Base-by-base conservation (phyloP, 1,284 basidiomycete species). In the Marasmius sp. region DNA sequence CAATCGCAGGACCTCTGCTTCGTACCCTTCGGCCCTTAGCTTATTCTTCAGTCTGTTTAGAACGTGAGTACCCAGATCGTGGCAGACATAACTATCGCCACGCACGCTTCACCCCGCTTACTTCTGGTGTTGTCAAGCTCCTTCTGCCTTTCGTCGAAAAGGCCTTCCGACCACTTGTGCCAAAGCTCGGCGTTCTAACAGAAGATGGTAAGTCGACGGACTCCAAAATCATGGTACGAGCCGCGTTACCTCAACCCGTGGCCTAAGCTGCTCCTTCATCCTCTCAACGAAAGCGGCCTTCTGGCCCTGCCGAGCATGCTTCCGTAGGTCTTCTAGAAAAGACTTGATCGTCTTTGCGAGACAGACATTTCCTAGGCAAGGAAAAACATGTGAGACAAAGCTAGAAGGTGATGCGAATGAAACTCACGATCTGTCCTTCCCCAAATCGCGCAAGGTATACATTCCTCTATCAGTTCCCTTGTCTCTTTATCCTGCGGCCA, bases 381-480 rank as follows among this genome's bases (percentile, higher is more conserved):
- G 9, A 16, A 34, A 14, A 38, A 33, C 27, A n/a, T 11, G 20
- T 51, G 20, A 51, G 16, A 8, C 6, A 2, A 20, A 8, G 16
- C 14, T n/a, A 2, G 8, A 20, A 20, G n/a, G 20, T 7, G 20
- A 20, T 37, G 16, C 34, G 38, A 18, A 34, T 38, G 18, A 8
- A 18, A 27, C 33, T 12, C 34, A 37, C 33, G 33, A 38, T 16
- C 11, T 34, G 33, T 14, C 8, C 34, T 38, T 16, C 52, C 33
- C 52, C 52, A 54, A n/a, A 4, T 36, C 52, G 52, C 27, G n/a
- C n/a, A 54, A 37, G 52, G 52, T 6, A 54, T 36, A 38, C 73
- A 54, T 10, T 54, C 52, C 20, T 38, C 34, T 16, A 38, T 54
- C n/a, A 54, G 6, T 16, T 36, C 56, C 34, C 64, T 53, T 22